phyloP scores from a whole-genome alignment of 106 monocot genomes.

The Allium fistulosum region DNA sequence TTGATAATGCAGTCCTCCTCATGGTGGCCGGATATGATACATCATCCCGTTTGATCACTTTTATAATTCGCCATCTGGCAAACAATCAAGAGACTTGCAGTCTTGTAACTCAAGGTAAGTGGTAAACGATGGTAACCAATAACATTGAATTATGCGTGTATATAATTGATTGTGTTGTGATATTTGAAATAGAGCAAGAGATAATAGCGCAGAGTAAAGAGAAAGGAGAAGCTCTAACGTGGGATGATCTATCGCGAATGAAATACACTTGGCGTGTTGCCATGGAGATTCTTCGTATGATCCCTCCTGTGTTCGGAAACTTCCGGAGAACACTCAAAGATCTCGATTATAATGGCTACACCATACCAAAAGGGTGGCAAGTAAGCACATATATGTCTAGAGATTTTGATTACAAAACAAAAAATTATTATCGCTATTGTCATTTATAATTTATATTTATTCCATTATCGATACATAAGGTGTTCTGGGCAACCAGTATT shows the following conservation, averaged over 20 bases:
- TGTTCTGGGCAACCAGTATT: constrained; percentile 20
- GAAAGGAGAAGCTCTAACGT: constrained; percentile 12
- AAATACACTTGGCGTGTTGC: constrained; percentile 31
- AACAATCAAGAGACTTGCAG: constrained; percentile 6
- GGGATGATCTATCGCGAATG: constrained; percentile 30
- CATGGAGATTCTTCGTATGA: constrained; percentile 18
- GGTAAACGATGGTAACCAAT: background rate
- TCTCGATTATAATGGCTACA: constrained; percentile 15
- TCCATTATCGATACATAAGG: background rate
- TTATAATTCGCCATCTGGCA: constrained; percentile 33
- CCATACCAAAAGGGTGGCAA: constrained; percentile 35
- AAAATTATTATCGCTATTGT: no score
- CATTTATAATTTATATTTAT: no score
- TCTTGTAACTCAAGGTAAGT: constrained; percentile 4
- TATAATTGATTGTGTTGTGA: background rate
- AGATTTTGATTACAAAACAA: background rate
- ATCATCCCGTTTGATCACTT: constrained; percentile 18
- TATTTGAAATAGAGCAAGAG: constrained; percentile 20
- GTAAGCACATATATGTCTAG: background rate
- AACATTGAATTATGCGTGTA: no score
- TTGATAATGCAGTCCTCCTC: constrained; percentile 18
- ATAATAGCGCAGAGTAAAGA: constrained; percentile 21
- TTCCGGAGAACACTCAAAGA: constrained; percentile 21
- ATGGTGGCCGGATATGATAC: constrained; percentile 29
- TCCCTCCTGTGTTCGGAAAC: constrained; percentile 25